These are phyloP conservation scores for Bifiguratus adelaidae DNA, from an alignment of 192 early-diverging fungal species.

Conservation along the genomic window DNA sequence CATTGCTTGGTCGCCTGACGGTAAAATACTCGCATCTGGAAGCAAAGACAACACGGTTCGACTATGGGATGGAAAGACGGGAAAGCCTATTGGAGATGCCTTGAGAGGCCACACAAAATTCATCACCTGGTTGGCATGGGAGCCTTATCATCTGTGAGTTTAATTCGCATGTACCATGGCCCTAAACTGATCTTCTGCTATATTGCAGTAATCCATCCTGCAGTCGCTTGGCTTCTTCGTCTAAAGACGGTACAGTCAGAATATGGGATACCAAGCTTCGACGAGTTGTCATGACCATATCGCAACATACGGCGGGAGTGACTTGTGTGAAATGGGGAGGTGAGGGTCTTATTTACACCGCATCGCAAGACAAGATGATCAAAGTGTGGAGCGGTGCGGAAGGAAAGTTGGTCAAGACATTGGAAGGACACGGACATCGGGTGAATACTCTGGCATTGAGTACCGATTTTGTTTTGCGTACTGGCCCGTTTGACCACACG, in stretches of 20 bases:
- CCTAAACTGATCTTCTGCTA: not conserved
- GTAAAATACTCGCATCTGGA: conserved; percentile 73
- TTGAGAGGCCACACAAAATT: conserved; percentile 80
- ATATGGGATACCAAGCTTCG: conserved; percentile 87
- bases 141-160: conserved; percentile 76
- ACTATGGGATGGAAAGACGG: conserved; percentile 85
- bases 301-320: conserved; percentile 86
- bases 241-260: conserved; percentile 88
- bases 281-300: conserved; percentile 61
- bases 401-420: conserved; percentile 74
- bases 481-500: conserved; percentile 86
- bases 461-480: conserved; percentile 85
- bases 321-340: conserved; percentile 97
- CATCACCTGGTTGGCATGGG: conserved; percentile 89
- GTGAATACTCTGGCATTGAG: conserved; percentile 88
- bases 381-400: conserved; percentile 81
- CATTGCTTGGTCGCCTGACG: conserved; percentile 91
- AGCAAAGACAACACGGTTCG: conserved; percentile 87
- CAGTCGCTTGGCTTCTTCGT: conserved; percentile 77
- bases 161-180: not conserved
- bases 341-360: conserved; percentile 86
- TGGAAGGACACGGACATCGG: conserved; percentile 95
- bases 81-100: conserved; percentile 63
- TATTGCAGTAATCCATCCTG: conserved; percentile 55
- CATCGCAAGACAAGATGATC: conserved; percentile 90